Conservation (phyloP, 257 asterid species). For the Dorcoceras hygrometricum region DNA sequence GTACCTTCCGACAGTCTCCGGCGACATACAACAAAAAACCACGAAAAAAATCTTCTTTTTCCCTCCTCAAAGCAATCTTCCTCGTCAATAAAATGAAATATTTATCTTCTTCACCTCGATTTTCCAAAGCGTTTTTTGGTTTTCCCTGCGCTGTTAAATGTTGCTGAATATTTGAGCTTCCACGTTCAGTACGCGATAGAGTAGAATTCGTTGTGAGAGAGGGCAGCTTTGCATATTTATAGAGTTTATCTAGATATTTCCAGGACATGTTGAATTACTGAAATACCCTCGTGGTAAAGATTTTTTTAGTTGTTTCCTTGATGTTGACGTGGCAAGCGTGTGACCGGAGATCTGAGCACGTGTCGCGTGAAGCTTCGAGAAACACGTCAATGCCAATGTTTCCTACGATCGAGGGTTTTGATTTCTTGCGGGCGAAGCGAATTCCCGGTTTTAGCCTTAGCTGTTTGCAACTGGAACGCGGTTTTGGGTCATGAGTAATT, state of each 20-base stretch:
- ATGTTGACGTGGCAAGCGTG: conserved; percentile 32
- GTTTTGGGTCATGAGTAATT: no score
- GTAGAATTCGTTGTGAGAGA: neutral
- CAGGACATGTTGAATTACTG: neutral
- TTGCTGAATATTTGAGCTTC: no score
- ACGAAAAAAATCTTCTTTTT: neutral
- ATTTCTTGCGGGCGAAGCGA: conserved; percentile 41
- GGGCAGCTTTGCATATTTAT: conserved; percentile 32
- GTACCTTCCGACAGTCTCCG: conserved; percentile 29
- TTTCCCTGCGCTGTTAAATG: neutral
- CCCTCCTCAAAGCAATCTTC: no score
- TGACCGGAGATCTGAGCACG: conserved; percentile 28
- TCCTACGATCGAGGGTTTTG: conserved; percentile 18
- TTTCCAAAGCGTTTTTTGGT: no score
- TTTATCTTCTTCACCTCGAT: neutral
- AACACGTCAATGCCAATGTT: conserved; percentile 18
- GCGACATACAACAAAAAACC: no score
- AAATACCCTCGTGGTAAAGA: neutral
- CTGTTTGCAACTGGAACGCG: no score
- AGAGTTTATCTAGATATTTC: conserved; percentile 46
- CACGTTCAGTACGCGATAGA: no score
- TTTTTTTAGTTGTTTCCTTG: conserved; percentile 14
- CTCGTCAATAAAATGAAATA: neutral
- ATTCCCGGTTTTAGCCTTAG: no score
- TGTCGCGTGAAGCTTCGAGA: conserved; percentile 42